These are phyloP conservation scores for Kalanchoe fedtschenkoi DNA, from an alignment of 164 flowering plant species.

Conservation along the genomic window DNA sequence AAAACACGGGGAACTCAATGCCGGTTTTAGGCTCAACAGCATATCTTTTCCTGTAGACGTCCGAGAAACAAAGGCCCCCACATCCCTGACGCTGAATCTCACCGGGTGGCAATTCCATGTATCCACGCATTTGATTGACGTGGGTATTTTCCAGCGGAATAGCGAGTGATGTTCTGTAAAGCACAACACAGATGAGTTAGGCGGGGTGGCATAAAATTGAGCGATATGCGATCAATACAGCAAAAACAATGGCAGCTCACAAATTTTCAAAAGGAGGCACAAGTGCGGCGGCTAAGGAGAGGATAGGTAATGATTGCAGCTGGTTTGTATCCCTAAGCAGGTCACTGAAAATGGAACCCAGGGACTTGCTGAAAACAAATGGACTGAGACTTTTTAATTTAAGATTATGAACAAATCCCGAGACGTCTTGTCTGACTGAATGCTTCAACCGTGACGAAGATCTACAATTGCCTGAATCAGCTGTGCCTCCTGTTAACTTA, in stretches of 20 bases:
- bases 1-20: conserved; percentile 61
- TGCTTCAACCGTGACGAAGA: conserved; percentile 20
- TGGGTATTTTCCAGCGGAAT: conserved; percentile 35
- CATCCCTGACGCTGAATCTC: conserved; percentile 34
- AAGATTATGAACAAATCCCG: conserved; percentile 18
- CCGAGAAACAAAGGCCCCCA: conserved; percentile 30
- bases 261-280: conserved; percentile 55
- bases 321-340: conserved; percentile 29
- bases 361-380: conserved; percentile 26
- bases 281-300: conserved; percentile 64
- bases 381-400: conserved; percentile 16
- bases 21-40: conserved; percentile 81
- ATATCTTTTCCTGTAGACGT: conserved; percentile 35
- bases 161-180: conserved; percentile 42
- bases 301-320: conserved; percentile 37
- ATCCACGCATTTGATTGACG: conserved; percentile 25
- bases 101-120: conserved; percentile 35
- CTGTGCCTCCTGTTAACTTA: conserved; percentile 16
- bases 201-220: neutral
- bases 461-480: conserved; percentile 17
- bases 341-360: conserved; percentile 26
- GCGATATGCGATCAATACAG: neutral
- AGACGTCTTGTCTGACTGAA: conserved; percentile 15
- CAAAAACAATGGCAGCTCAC: conserved; percentile 30
- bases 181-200: conserved; percentile 10